Base-by-base conservation (phyloP, 371 early-diverging fungal species). In the Apophysomyces ossiformis region DNA sequence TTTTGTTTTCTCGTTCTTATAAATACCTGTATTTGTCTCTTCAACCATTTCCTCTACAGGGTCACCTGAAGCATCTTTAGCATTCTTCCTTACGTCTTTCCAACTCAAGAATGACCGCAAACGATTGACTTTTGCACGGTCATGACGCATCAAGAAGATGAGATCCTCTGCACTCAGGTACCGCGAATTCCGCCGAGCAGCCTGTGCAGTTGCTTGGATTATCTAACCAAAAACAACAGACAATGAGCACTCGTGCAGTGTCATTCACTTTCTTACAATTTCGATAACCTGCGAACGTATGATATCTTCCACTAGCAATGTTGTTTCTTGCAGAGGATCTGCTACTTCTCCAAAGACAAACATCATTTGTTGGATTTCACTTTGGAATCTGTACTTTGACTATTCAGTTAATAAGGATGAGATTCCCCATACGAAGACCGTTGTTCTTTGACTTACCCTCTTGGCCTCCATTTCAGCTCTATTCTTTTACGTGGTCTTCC, bases 341-440 rank as follows among this genome's bases (percentile, higher is more conserved):
- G 89, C 77, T 37, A 96, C 93, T 70, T 98, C 98, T 37, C 98
- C 99, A 85, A 94, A 95, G 38, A 96, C 97, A 83, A 93, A 98
- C 97, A 98, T 97, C 98, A 98, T 98, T 87, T 96, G 95, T 71
- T 91, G 91, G 70, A 96, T 95, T 74, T 95, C 95, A 37, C 84
- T 85, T 69, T 82, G 83, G 37, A 82, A 82, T 2, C 78, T 69
- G 58, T 81, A 81, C 44, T 72, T 73, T 11, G 65, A 69, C 54
- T 50, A 21, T 6, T n/a, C 16, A 21, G 54, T 21, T 21, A n/a
- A 9, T 37, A 15, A 36, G 12, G 57, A 18, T 18, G 21, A 36
- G 7, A 1, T n/a, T 15, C 57, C 57, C 6, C 15, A 18, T 3
- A 12, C 4, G 12, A 21, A 18, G 16, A 37, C 18, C 12, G 18